Base-by-base conservation (phyloP, 2,329 filamentous ascomycete species). In the Stemphylium vesicarium region DNA sequence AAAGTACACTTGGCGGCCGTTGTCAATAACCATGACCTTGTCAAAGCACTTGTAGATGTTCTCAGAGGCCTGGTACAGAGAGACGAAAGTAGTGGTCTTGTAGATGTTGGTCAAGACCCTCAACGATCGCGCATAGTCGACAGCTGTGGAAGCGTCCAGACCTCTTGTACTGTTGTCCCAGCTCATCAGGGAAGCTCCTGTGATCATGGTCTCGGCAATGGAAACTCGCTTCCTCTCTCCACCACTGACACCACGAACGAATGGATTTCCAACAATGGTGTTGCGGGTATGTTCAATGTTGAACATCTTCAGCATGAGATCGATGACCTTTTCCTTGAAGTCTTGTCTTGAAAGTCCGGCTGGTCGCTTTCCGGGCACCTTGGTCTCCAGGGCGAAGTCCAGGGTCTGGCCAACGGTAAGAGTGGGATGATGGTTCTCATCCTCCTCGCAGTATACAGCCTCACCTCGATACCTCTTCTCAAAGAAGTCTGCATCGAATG, bases 381-480 rank as follows among this genome's bases (percentile, higher is more conserved):
- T 96, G 29, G 88, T 90, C 68, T 95, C 90, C 3, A 96, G 79
- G 0, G 92, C 92, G 69, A 96, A 96, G 0, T 85, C 87, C 0
- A 96, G 83, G 0, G 93, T 96, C 72, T 96, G 91, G 50, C 90
- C 89, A 2, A 96, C 93, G 0, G 92, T 95, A 20, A 97, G 81
- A 0, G 91, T 95, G 0, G 92, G 85, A 64, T 92, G 88, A 65
- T 96, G 92, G 18, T 94, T 82, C 64, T 96, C 92, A 62, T 96
- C 91, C 73, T 94, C 90, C 64, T 90, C 87, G 68, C 92, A 94
- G 78, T 96, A 96, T 4, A 94, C 88, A 0, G 90, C 88, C 77
- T 96, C 91, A 45, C 91, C 91, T 26, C 91, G 84, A 72, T 91
- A 96, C 45, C 84, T 80, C 68, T 88, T 84, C 61, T 78, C 78